A percentile compares a stretch with the other conserved stretches of the same genome.
Conservation (phyloP, 148 eudicot species). For the Tetragonia tetragonoides region DNA sequence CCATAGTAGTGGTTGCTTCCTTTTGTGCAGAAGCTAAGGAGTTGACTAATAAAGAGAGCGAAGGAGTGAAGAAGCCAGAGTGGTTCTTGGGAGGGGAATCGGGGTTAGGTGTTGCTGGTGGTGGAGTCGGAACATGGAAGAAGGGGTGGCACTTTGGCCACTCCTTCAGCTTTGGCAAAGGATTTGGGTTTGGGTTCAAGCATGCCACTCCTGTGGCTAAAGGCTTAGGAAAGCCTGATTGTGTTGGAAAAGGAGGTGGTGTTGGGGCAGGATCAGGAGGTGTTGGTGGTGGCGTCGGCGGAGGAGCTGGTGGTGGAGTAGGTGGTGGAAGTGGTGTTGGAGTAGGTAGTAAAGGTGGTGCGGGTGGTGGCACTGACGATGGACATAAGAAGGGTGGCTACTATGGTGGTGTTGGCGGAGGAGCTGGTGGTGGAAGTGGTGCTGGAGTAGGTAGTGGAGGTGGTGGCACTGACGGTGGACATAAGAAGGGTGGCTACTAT, state of each 20-base stretch:
- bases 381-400: conserved; percentile 4
- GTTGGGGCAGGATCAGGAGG: conserved; percentile 5
- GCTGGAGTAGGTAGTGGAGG: neutral
- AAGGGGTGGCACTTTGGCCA: conserved; percentile 28
- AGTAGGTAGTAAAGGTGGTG: neutral
- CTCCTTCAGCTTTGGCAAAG: conserved; percentile 23
- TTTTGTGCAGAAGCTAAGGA: conserved; percentile 22
- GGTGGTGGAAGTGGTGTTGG: neutral
- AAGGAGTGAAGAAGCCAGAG: conserved; percentile 17
- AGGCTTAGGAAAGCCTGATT: conserved; percentile 23
- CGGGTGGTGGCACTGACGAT: neutral
- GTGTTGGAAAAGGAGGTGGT: conserved; percentile 22
- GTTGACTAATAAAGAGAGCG: conserved; percentile 4
- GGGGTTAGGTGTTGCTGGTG: conserved; percentile 14
- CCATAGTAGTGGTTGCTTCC: conserved; percentile 12
- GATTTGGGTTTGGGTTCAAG: conserved; percentile 18
- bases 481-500: conserved; percentile 9
- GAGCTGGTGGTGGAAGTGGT: neutral
- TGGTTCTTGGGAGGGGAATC: conserved; percentile 25
- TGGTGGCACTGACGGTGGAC: neutral
- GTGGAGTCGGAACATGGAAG: conserved; percentile 20
- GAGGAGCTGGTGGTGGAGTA: conserved; percentile 5
- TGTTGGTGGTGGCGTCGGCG: no score
- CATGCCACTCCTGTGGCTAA: neutral
- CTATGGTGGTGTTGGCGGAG: neutral